Base-by-base conservation (phyloP, 805 yeast species). In the Blastobotrys peoriensis region DNA sequence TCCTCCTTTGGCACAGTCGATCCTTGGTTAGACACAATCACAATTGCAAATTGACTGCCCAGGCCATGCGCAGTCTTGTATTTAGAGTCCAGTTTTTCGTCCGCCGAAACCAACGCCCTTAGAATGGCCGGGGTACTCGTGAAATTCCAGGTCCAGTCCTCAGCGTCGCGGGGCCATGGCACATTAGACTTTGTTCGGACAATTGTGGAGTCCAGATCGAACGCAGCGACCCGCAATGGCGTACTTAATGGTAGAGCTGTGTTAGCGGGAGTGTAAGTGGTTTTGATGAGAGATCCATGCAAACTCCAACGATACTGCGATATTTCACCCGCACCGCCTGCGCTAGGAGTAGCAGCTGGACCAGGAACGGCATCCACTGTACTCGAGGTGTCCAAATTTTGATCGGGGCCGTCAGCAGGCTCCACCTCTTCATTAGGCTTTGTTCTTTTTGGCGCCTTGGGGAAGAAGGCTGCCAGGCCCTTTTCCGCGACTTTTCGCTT, bases 21-120 rank as follows among this genome's bases (percentile, higher is more conserved):
- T 17, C 91, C 95, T 61, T 91, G 98, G 59, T 91, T 91, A 0
- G 96, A 78, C 60, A 91, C 86, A 1, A 91, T 74, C 3, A 82
- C 89, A 3, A 88, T 53, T 1, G 73, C 49, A 38, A 67, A 66
- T 33, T 8, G 59, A 38, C 22, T 42, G 21, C 3, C 45, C 44
- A 6, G 59, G 21, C 28, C 22, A 15, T 18, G 21, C 16, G 3
- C 19, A n/a, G 34, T 34, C 18, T 10, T 15, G 6, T 34, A 15
- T 5, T 37, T 28, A 5, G 21, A 20, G n/a, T 20, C 27, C 17
- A 5, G 6, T 28, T 38, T 23, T 13, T 3, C 17, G 20, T 23
- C 33, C 4, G 17, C 36, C 4, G 22, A 16, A n/a, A 28, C 22
- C 16, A 28, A 19, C 37, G 19, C 4, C 18, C 36, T 16, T 22